Base-by-base conservation (phyloP, 2,329 filamentous ascomycete genomes). In the Aplosporella prunicola region DNA sequence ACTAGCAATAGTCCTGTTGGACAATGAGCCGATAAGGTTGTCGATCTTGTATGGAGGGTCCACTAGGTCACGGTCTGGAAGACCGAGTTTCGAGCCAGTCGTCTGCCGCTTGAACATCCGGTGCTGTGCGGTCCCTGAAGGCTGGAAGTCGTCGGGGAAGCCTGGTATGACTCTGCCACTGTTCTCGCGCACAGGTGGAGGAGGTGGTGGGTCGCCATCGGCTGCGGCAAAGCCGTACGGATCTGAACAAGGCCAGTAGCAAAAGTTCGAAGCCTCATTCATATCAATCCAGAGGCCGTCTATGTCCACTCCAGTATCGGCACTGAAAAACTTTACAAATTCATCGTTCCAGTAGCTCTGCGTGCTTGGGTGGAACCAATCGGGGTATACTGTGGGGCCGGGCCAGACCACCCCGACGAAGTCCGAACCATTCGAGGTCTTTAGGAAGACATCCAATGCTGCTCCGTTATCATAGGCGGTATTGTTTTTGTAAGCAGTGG, bases 401-500 rank as follows among this genome's bases (percentile, higher is more conserved):
- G 83, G 79, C 83, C 83, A 89, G 15, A 88, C 82, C 11, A 85
- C 80, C 11, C 82, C 74, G 42, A 70, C 49, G 43, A 69, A 72
- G 17, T 72, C 53, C 9, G 64, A 64, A 10, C 68, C 80, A 47
- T 85, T 78, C 24, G 54, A 49, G 6, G 42, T 46, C 48, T 69
- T 68, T 20, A 75, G 51, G 55, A 77, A 76, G 8, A 73, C 56
- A 14, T 63, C 69, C n/a, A 71, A 60, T 5, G 72, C 67, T 1
- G 74, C 57, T 0, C 81, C 82, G 11, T 74, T 68, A 35, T 78
- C 64, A 55, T 76, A 87, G 0, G 74, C 62, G 2, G 51, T 45
- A 46, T 76, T 77, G 44, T 70, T 57, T 51, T 53, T 45, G 39
- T 59, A 60, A 1, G 57, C 60, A 3, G 74, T 66, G 3, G 76